Base-by-base conservation (phyloP, 257 asterid species). In the Gentiana straminea region DNA sequence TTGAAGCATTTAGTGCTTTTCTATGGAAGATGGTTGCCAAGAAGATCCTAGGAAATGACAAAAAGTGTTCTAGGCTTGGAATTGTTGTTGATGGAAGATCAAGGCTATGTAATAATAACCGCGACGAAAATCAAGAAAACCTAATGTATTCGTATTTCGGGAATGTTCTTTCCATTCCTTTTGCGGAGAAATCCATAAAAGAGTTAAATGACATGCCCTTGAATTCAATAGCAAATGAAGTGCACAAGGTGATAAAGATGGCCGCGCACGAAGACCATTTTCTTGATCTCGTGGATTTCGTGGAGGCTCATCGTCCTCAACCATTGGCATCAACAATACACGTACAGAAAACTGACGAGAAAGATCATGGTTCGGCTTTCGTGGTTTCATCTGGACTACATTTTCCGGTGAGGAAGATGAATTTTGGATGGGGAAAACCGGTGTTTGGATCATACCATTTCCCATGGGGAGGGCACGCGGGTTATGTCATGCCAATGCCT, bases 31-130 rank as follows among this genome's bases (percentile, higher is more conserved):
- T 48, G 34, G 49, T 87, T 0, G 82, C 73, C 3, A 50, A 62
- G 0, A 72, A 73, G 3, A 47, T 59, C 0, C 8, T 12, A 13
- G 8, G 13, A 13, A 43, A n/a, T 2, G 46, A 51, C 6, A 63
- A 64, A 0, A 58, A 50, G 2, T 12, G 1, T 24, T 77, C 80
- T 56, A 58, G 60, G 66, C 55, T 87, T 9, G 94, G 94, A 7
- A 58, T 86, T 7, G 86, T 81, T 1, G 96, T 87, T 1, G 89
- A 86, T 43, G 95, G 95, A 15, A 72, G 95, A 70, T 55, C 56
- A 5, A 60, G 91, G 59, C 45, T 83, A 44, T 80, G 92, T 88
- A 86, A 83, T 89, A 39, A 57, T 0, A 50, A 62, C 1, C 79
- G 68, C 11, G 80, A 73, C 7, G 67, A 62, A 12, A 54, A 59